A percentile compares a stretch with the other conserved stretches of the same genome.
These are phyloP conservation scores for Penicillium polonicum DNA, from an alignment of 2,329 filamentous ascomycete genomes.

Conservation along the genomic window DNA sequence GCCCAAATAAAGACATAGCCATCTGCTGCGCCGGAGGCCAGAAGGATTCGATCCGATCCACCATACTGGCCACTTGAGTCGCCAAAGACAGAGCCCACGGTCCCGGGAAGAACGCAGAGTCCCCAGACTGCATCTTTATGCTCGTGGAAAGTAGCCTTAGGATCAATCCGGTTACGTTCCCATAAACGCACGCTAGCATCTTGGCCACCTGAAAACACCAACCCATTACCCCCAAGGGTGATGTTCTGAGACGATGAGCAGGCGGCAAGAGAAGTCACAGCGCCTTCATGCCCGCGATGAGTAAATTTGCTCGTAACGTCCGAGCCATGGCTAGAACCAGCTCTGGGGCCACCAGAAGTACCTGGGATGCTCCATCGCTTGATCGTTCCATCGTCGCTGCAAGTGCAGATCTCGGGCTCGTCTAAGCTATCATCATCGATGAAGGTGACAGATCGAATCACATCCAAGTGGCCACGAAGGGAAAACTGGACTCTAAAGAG, in stretches of 20 bases:
- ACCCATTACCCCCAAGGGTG: conserved; percentile 89
- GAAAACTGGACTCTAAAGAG: conserved; percentile 93
- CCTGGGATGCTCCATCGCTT: conserved; percentile 95
- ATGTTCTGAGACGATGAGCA: conserved; percentile 88
- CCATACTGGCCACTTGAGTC: conserved; percentile 69
- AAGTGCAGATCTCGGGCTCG: conserved; percentile 94
- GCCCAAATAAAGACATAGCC: conserved; percentile 93
- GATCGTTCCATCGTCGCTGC: conserved; percentile 90
- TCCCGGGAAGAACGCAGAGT: conserved; percentile 85
- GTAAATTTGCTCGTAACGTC: conserved; percentile 94
- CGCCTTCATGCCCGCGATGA: conserved; percentile 87
- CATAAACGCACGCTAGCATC: conserved; percentile 91
- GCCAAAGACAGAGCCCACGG: conserved; percentile 77
- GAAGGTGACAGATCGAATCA: conserved; percentile 92
- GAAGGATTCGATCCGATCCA: conserved; percentile 76
- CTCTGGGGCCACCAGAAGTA: conserved; percentile 65
- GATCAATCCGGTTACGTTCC: conserved; percentile 91
- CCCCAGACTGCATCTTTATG: conserved; percentile 97
- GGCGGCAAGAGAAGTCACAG: conserved; percentile 81
- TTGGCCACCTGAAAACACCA: conserved; percentile 97
- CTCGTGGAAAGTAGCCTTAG: conserved; percentile 89
- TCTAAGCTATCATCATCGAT: conserved; percentile 89
- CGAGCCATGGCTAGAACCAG: conserved; percentile 68
- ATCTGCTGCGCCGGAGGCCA: conserved; percentile 90
- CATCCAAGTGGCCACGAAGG: conserved; percentile 86